Evolutionary conservation across 768 basidiomycete species (phyloP), one percentile per base, ranked within the genome.

Genomic region (Pleurotus giganteus): DNA sequence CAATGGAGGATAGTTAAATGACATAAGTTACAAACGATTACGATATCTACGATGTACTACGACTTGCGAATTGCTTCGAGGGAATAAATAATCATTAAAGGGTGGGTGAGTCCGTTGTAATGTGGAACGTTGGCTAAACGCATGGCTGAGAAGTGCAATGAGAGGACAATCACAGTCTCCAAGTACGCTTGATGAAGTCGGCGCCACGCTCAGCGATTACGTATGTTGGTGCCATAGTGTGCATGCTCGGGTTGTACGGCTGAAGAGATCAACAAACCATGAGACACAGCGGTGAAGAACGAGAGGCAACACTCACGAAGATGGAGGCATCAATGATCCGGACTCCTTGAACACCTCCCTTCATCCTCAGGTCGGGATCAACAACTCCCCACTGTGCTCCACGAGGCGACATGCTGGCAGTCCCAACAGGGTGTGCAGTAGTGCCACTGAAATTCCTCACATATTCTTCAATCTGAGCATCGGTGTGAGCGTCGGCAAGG

Each of bases 371-470:
- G 47, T 71, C 60, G 1, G 72, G 65, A 53, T 74, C 69, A 8
- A 75, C 69, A 19, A 74, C 74, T 26, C 74, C 74, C 36, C 55
- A 59, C 2, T 51, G 39, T 3, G 71, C 68, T n/a, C 57, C 55
- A n/a, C 53, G 29, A 0, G 66, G 56, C 13, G 71, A 69, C 66
- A 75, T 72, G 7, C 58, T 61, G 2, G 72, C 71, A 0, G 70
- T 71, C 13, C 70, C 67, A 13, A 68, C 65, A 7, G 69, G 65
- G 58, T 76, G 75, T 39, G 59, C 62, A 11, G 65, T 54, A 1
- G 61, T 61, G 11, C 49, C 50, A 0, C 58, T 58, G 15, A 36
- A 57, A 6, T 61, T 46, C 6, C 67, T 58, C 15, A 68, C 58
- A 43, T 59, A 68, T 2, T 41, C 59, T 15, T 64, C 63, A 4